Evolutionary conservation across 192 early-diverging fungal species (phyloP).

Genomic region (Coemansia sp.): DNA sequence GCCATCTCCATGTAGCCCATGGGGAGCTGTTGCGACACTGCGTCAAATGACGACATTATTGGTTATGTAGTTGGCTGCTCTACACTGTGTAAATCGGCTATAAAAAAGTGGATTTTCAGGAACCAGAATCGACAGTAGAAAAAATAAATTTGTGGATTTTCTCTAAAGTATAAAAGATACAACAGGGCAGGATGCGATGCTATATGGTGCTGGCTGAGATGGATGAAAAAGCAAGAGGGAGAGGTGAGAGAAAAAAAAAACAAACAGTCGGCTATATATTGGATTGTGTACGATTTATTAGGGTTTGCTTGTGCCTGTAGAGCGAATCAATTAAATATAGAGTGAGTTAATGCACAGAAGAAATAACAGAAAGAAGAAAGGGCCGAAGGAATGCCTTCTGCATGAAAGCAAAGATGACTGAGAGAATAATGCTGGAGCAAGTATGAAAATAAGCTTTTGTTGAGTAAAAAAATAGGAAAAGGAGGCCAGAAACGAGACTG

Average conservation of each 20-base stretch:
- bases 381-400: not conserved
- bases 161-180: no score
- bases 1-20: constrained; percentile 4
- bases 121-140: not conserved
- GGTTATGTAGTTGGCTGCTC: not conserved
- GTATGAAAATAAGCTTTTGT: not conserved
- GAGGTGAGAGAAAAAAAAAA: not conserved
- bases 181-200: not conserved
- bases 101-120: not conserved
- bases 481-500: not conserved
- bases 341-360: not conserved
- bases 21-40: not conserved
- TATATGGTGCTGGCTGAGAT: not conserved
- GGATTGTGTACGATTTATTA: not conserved
- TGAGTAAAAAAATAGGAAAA: not conserved
- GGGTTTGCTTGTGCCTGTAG: not conserved
- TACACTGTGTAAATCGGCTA: not conserved
- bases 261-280: not conserved
- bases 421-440: not conserved
- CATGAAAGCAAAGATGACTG: not conserved
- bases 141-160: not conserved
- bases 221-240: not conserved
- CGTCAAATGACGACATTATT: not conserved
- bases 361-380: not conserved
- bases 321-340: not conserved